Conservation (phyloP, 2,329 filamentous ascomycete genomes). For the Neobulgaria alba region DNA sequence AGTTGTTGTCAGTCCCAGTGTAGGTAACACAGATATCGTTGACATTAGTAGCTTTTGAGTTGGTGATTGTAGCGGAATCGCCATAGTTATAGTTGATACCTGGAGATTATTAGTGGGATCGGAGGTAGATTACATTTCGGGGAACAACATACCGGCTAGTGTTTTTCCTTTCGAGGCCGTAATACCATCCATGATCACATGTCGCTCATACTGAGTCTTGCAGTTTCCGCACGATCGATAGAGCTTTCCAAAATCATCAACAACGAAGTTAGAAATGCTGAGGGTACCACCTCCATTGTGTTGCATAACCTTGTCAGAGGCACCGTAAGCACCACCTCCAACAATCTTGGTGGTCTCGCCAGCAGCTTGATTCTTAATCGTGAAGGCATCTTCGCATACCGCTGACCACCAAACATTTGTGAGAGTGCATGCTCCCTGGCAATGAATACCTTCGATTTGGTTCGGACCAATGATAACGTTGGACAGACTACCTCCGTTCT, state of each 20-base stretch:
- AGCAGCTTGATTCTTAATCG: conserved; percentile 18
- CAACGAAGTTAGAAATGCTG: conserved; percentile 31
- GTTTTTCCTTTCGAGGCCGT: conserved; percentile 32
- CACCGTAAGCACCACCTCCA: conserved; percentile 36
- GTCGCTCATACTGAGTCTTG: conserved; percentile 21
- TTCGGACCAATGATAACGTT: conserved; percentile 30
- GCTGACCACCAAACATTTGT: conserved; percentile 23
- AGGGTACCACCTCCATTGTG: conserved; percentile 35
- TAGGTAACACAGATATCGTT: conserved; percentile 22
- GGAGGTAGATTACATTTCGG: too few relatives aligned
- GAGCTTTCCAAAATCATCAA: conserved; percentile 39
- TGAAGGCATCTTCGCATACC: conserved; percentile 22
- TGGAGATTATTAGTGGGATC: too few relatives aligned
- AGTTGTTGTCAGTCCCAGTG: conserved; percentile 30
- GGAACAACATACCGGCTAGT: conserved; percentile 17
- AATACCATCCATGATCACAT: conserved; percentile 35
- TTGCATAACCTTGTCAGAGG: conserved; percentile 33
- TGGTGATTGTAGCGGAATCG: conserved; percentile 36
- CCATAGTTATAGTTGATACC: conserved; percentile 38
- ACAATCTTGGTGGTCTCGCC: conserved; percentile 34
- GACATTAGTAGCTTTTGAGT: conserved; percentile 27
- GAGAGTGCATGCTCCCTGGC: conserved; percentile 21
- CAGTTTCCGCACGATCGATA: conserved; percentile 44
- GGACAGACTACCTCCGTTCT: conserved; percentile 27
- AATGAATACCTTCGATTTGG: conserved; percentile 28